A percentile compares a stretch with the other conserved stretches of the same genome.
Evolutionary conservation across 2,329 filamentous ascomycete species (phyloP).

Genomic region (Penicillium crustosum): DNA sequence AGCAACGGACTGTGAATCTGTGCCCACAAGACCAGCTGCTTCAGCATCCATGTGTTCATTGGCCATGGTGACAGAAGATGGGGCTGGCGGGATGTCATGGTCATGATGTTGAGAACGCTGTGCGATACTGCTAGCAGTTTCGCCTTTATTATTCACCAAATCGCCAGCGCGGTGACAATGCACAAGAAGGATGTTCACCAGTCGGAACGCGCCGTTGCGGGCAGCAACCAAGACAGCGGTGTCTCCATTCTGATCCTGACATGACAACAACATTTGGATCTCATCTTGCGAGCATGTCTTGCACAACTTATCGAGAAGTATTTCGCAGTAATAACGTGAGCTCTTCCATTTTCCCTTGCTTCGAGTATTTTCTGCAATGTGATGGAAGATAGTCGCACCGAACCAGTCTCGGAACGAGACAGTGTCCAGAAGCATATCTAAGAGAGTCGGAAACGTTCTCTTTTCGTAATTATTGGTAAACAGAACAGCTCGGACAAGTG

Average conservation of each 20-base stretch:
- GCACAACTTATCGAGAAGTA: conserved; percentile 80
- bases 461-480: conserved; percentile 98
- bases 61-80: conserved; percentile 62
- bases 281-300: conserved; percentile 74
- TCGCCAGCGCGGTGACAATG: conserved; percentile 77
- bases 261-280: conserved; percentile 75
- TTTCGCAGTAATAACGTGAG: conserved; percentile 90
- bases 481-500: conserved; percentile 88
- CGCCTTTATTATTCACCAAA: conserved; percentile 75
- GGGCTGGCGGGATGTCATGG: conserved; percentile 64
- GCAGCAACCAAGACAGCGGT: conserved; percentile 87
- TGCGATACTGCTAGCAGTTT: conserved; percentile 83
- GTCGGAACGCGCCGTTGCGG: conserved; percentile 79
- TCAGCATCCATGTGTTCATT: conserved; percentile 39
- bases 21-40: conserved; percentile 28
- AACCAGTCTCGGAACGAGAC: conserved; percentile 76
- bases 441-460: conserved; percentile 79
- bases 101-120: conserved; percentile 68
- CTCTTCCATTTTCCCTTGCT: conserved; percentile 84
- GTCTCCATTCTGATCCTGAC: conserved; percentile 82
- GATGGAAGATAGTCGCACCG: conserved; percentile 87
- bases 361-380: conserved; percentile 84
- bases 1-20: conserved; percentile 30
- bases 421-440: conserved; percentile 79
- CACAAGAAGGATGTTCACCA: conserved; percentile 64